Conservation (phyloP, 1,284 basidiomycete species). For the Pseudozyma sp. region DNA sequence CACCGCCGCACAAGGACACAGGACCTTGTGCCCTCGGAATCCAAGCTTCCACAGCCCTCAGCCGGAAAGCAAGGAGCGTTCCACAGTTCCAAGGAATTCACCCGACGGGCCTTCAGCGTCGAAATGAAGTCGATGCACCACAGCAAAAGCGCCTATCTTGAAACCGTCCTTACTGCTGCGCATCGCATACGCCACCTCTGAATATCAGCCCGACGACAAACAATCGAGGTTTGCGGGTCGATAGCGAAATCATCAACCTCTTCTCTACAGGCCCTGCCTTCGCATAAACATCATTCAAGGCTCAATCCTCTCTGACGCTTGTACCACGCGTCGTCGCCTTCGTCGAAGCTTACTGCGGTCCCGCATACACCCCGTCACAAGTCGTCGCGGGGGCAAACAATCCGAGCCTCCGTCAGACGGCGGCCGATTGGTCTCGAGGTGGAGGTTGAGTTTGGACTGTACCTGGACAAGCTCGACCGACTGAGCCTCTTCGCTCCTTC, state of each 20-base stretch:
- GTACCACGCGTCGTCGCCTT: no score
- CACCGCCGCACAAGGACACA: not conserved
- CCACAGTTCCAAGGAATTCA: conserved; percentile 2
- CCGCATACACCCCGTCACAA: no score
- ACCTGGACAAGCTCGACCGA: not conserved
- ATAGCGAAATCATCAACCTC: no score
- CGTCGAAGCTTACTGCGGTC: no score
- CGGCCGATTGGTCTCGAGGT: not conserved
- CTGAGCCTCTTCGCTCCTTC: conserved; percentile 10
- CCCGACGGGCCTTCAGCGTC: not conserved
- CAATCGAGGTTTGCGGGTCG: no score
- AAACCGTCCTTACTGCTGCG: not conserved
- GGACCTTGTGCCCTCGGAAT: not conserved
- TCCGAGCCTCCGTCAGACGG: not conserved
- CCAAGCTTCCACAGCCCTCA: not conserved
- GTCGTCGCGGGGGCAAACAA: no score
- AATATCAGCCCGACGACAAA: not conserved
- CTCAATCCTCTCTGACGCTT: no score
- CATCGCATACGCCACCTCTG: not conserved
- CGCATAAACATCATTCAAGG: no score
- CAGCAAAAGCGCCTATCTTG: conserved; percentile 3
- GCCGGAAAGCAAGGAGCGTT: conserved; percentile 4
- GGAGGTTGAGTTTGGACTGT: not conserved
- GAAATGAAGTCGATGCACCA: conserved; percentile 19
- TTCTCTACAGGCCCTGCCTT: no score